Conservation (phyloP, 768 basidiomycete genomes). For the Boletus reticulatus region DNA sequence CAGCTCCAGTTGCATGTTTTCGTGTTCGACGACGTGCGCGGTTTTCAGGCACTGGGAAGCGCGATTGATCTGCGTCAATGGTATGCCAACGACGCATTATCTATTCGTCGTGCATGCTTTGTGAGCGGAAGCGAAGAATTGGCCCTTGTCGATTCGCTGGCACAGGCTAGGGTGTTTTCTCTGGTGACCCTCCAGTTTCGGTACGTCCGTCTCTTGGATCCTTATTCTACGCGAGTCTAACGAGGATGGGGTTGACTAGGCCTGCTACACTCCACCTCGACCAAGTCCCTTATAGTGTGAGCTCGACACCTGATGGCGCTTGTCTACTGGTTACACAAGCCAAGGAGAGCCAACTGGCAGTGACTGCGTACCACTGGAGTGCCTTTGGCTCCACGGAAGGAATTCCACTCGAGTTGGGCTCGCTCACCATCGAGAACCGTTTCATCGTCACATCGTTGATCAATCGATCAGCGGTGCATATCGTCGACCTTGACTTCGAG, state of each 20-base stretch:
- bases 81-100: constrained; percentile 32
- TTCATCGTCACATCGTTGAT: constrained; percentile 45
- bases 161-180: constrained; percentile 51
- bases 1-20: constrained; percentile 45
- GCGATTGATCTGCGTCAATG: constrained; percentile 41
- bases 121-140: constrained; percentile 52
- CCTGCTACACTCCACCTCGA: constrained; percentile 44
- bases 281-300: constrained; percentile 27
- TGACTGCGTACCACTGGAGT: constrained; percentile 52
- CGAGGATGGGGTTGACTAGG: constrained; percentile 23
- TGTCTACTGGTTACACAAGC: constrained; percentile 42
- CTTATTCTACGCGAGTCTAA: background rate
- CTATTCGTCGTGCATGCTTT: constrained; percentile 41
- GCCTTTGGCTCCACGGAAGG: constrained; percentile 54
- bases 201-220: background rate
- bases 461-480: constrained; percentile 40
- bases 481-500: constrained; percentile 39
- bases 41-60: constrained; percentile 41
- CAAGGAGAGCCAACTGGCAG: constrained; percentile 2
- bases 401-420: constrained; percentile 35
- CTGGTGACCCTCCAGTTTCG: constrained; percentile 43
- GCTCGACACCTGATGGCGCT: constrained; percentile 54
- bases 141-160: constrained; percentile 43
- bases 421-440: constrained; percentile 17
- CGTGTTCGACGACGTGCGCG: constrained; percentile 44